Evolutionary conservation across 1,139 yeast genomes (phyloP), one percentile per base, ranked within the genome.

Genomic region (Yamadazyma triangularis): DNA sequence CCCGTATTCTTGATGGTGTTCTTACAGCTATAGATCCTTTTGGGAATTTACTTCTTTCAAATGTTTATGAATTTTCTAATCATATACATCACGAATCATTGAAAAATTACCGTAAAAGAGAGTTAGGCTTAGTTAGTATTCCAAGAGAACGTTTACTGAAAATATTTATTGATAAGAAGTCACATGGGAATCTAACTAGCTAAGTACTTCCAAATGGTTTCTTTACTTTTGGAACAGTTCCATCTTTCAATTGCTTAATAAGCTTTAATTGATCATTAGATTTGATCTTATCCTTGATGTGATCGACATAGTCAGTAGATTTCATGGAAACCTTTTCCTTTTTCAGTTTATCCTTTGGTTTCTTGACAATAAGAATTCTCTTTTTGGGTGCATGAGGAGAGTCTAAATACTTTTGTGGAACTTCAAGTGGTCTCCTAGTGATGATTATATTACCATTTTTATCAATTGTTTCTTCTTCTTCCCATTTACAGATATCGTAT

Each of bases 21-120:
- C 48, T 68, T 25, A 60, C 71, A 1, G 73, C 58, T 4, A 56
- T 67, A 13, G 74, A 68, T 39, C 72, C 73, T 1, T 68, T 65
- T 48, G 74, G 74, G 2, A 67, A 68, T 39, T 40, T 68, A 28
- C 50, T 68, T 12, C 36, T 68, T 31, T 53, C 65, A 10, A 55
- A 64, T 36, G 62, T 57, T 3, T 51, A 41, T 33, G 73, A 68
- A 38, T n/a, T n/a, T n/a, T n/a, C n/a, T n/a, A n/a, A n/a, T n/a
- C n/a, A n/a, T n/a, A n/a, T n/a, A n/a, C 53, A 33, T 2, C 68
- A 60, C 34, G 48, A 45, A 26, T 36, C 64, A 15, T 43, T 56
- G 33, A 33, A 40, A 2, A 34, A 40, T 18, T 9, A 4, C 41
- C 42, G n/a, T 4, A 44, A 41, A 20, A 49, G 74, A 45, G 67